phyloP scores from a whole-genome alignment of 2,329 filamentous ascomycete genomes.

The Penicillium capsulatum region DNA sequence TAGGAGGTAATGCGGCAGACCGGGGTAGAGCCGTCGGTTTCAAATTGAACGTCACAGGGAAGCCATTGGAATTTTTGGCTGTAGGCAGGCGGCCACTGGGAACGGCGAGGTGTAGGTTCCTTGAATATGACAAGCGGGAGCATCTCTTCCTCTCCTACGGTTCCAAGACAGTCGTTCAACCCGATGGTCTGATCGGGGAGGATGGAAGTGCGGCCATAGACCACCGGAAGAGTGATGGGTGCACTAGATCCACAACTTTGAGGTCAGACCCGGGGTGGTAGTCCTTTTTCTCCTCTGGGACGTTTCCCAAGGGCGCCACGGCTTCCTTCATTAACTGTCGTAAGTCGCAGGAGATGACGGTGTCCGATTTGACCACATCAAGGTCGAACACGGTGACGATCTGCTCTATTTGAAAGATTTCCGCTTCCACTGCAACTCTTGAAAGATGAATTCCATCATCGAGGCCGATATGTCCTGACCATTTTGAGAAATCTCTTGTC shows the following conservation, averaged over 20 bases:
- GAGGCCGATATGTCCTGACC: constrained; percentile 27
- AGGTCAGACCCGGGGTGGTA: constrained; percentile 59
- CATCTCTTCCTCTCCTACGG: constrained; percentile 13
- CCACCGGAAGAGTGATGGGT: constrained; percentile 52
- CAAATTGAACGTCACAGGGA: constrained; percentile 9
- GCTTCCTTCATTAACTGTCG: constrained; percentile 44
- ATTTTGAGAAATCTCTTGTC: constrained; percentile 23
- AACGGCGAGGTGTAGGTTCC: not conserved
- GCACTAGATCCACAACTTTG: constrained; percentile 61
- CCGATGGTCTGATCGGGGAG: constrained; percentile 18
- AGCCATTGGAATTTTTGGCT: constrained; percentile 9
- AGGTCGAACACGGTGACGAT: constrained; percentile 46
- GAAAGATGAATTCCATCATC: constrained; percentile 41
- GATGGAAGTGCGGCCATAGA: constrained; percentile 29
- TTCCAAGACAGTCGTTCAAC: constrained; percentile 24
- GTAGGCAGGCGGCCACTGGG: not conserved
- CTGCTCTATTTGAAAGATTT: constrained; percentile 36
- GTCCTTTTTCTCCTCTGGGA: constrained; percentile 53
- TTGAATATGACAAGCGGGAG: not conserved
- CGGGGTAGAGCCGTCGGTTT: not conserved
- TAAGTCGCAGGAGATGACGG: constrained; percentile 40
- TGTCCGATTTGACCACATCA: constrained; percentile 53
- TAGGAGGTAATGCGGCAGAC: constrained; percentile 9
- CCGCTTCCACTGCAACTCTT: constrained; percentile 51
- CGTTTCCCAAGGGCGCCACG: constrained; percentile 50